Evolutionary conservation across 768 basidiomycete genomes (phyloP), one percentile per base, ranked within the genome.

Genomic region (Cystofilobasidium ferigula): DNA sequence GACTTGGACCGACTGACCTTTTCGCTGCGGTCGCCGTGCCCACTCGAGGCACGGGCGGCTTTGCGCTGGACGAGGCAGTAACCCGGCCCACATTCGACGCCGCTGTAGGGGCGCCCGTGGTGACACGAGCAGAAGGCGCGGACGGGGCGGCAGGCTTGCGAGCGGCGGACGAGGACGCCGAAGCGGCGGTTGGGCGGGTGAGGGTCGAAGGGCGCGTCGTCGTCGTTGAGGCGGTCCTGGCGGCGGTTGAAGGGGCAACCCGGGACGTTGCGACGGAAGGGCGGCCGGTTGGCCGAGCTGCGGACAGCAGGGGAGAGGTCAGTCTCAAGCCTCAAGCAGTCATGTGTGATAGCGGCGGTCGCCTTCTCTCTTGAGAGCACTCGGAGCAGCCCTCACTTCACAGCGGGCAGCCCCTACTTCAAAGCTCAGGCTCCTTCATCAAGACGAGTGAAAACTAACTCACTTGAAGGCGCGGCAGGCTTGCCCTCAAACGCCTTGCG

Each of bases 81-180:
- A 38, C 35, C 13, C 51, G 26, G 13, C 51, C 47, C 5, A 26
- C 26, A 18, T 32, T 45, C 26, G 58, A 13, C 26, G 58, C 36
- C 5, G 48, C 20, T 36, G 47, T 20, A n/a, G 51, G 24, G 18
- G 28, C 51, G 7, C n/a, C 24, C 14, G 48, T 40, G 16, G 47
- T 53, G 20, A 53, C 38, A 10, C 62, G 62, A 54, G 51, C 36
- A 47, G 61, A 51, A 0, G n/a, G n/a, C n/a, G n/a, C n/a, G n/a
- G n/a, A n/a, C n/a, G 62, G 36, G 16, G 42, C 62, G 3, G 53
- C 9, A 7, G 62, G 36, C 62, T 63, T 63, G 28, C 62, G 62
- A 5, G 28, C 9, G 22, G 53, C 53, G 6, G 62, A 2, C 45
- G n/a, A 47, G 45, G 45, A 13, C 18, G 36, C 35, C 14, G 61